Evolutionary conservation across 768 basidiomycete genomes (phyloP), one percentile per base, ranked within the genome.

Genomic region (Paxillus rubicundulus): DNA sequence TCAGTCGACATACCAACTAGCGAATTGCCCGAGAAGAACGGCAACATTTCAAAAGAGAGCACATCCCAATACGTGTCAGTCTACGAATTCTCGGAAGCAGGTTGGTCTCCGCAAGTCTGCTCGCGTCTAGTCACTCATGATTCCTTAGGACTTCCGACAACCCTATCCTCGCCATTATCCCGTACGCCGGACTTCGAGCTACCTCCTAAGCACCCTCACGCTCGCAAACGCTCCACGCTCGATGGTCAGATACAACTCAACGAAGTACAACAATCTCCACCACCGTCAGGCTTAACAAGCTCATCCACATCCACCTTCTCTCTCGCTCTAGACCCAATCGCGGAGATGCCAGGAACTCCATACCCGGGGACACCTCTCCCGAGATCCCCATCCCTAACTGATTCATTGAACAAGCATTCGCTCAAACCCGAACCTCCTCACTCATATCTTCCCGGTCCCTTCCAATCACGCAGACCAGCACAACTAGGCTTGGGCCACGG

Each of bases 201-300:
- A 0, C 72, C 80, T 1, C 72, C 81, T 1, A 76, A 80, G 38
- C 89, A 91, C 60, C 89, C 89, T 0, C 89, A 91, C 55, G 89
- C 86, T 0, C 81, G 89, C 32, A 91, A 90, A 64, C 75, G 82
- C 17, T 91, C 88, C 16, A 68, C 88, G 4, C 52, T 82, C 10
- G 84, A 86, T 58, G 81, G 79, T 2, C 74, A 72, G 16, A 49
- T 70, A 7, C 69, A 70, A 41, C 47, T 73, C 21, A 64, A 69
- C 32, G 70, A 69, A 56, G 54, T 62, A n/a, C 57, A 63, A 50
- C 63, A 57, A 36, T 40, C 60, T 1, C 47, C 58, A 13, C 58
- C 49, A 4, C 28, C 52, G 1, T 45, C 60, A 61, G 73, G 38
- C 67, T 59, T 55, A 21, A 30, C 56, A 16, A 65, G 64, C 33